These are phyloP conservation scores for Dothideomycetes sp. DNA, from an alignment of 2,329 filamentous ascomycete species.

Conservation along the genomic window DNA sequence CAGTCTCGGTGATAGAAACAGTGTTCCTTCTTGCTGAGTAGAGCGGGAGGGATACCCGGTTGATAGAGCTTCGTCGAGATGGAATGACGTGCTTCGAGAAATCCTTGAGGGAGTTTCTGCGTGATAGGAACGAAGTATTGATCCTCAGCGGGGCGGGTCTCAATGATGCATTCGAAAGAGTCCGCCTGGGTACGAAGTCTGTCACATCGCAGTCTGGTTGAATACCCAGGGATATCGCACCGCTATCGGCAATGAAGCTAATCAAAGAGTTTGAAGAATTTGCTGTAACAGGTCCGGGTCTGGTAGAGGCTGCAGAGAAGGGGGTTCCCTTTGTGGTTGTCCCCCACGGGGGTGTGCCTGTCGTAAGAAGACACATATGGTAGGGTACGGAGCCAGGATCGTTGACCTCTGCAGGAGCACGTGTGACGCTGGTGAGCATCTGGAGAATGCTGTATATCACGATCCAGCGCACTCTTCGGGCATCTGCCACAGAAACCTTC, in stretches of 20 bases:
- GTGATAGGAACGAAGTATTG: conserved; percentile 7
- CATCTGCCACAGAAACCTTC: conserved; percentile 52
- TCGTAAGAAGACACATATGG: conserved; percentile 39
- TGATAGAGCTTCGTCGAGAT: not conserved
- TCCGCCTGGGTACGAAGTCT: conserved; percentile 18
- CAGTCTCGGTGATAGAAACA: no score
- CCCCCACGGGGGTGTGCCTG: conserved; percentile 29
- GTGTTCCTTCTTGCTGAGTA: no score
- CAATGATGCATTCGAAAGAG: conserved; percentile 4
- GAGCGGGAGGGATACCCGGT: no score
- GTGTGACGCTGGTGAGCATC: conserved; percentile 54
- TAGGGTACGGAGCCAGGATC: conserved; percentile 49
- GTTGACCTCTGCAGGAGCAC: conserved; percentile 49
- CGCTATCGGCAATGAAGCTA: no score
- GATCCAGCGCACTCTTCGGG: conserved; percentile 68
- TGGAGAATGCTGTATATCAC: conserved; percentile 64
- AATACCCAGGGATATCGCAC: conserved; percentile 19
- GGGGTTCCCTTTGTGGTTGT: conserved; percentile 1
- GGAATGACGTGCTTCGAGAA: not conserved
- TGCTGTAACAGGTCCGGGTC: no score
- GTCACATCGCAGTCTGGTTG: conserved; percentile 36
- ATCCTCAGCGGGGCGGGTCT: conserved; percentile 10
- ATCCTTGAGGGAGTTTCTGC: conserved; percentile 4
- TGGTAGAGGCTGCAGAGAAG: no score
- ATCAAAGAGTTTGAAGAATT: no score